These are phyloP conservation scores for Breviolum minutum DNA, from an alignment of 73 alveolate species.

Conservation along the genomic window DNA sequence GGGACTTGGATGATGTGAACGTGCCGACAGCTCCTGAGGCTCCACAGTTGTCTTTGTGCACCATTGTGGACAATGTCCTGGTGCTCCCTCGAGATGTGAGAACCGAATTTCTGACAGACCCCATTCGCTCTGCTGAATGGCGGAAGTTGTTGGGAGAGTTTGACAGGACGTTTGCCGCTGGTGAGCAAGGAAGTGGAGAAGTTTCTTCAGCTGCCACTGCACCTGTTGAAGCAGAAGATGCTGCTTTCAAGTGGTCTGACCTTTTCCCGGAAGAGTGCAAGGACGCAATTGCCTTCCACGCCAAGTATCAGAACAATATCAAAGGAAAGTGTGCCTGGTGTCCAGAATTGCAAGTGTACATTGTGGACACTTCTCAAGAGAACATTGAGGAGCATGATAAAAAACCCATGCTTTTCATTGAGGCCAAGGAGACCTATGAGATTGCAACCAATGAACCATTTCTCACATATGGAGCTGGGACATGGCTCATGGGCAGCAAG, in stretches of 20 bases:
- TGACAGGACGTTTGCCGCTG: not conserved
- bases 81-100: not conserved
- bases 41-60: conserved; percentile 5
- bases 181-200: not conserved
- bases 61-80: not conserved
- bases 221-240: not conserved
- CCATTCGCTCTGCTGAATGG: not conserved
- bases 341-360: not conserved
- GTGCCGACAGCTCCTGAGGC: not conserved
- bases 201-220: not conserved
- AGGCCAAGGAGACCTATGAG: not conserved
- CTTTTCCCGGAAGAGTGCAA: not conserved
- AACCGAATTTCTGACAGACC: not conserved
- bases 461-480: conserved; percentile 15
- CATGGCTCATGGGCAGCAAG: not conserved
- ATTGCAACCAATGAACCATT: not conserved
- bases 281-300: not conserved
- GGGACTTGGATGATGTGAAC: not conserved
- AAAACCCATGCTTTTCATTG: conserved; percentile 6
- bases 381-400: not conserved
- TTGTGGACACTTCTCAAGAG: not conserved
- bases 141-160: not conserved
- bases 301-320: not conserved
- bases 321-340: not conserved
- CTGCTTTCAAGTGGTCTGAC: not conserved